Evolutionary conservation across 129 eudicot genomes (phyloP), one percentile per base, ranked within the genome.

Genomic region (Cynara cardunculus): DNA sequence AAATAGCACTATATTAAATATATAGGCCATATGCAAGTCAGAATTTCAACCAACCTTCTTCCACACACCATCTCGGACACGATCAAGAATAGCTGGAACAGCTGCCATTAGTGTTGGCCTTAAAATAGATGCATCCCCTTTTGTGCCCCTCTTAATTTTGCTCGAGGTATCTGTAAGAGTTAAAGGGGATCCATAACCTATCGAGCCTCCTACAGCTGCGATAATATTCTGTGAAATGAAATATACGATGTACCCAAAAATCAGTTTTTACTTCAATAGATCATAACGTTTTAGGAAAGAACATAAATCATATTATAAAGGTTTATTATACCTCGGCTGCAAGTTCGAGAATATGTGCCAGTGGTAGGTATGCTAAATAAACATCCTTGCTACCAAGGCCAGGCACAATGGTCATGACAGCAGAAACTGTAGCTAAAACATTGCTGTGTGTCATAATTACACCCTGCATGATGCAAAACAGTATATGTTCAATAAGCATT

Each of bases 21-120:
- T 25, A 75, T 9, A 46, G 19, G 46, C 13, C 46, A 66, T 68
- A 27, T 37, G 39, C 11, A 69, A 41, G 53, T 71, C 19, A 64
- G 41, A 79, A 46, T 46, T 65, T 39, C 24, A 66, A 25, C 85
- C 79, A 27, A 94, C 98, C 98, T 94, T 94, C 68, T 92, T 94
- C 44, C 91, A 88, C 13, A 94, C 98, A 82, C 98, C 98, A 84
- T 90, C 98, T 78, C 97, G 90, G 75, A 94, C 98, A 72, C 98
- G 98, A 69, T 94, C 98, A 73, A 94, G 98, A 80, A 94, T 94
- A 76, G 98, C 98, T 2, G 98, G 98, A 62, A 94, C 98, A 82
- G 94, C 89, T 73, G 98, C 89, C 98, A 94, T 84, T 34, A 94
- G 67, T 37, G 98, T 92, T 53, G 98, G 98, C 69, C 87, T 84